These are phyloP conservation scores for Rhizopogon hawkerae DNA, from an alignment of 1,284 basidiomycete species.

Conservation along the genomic window DNA sequence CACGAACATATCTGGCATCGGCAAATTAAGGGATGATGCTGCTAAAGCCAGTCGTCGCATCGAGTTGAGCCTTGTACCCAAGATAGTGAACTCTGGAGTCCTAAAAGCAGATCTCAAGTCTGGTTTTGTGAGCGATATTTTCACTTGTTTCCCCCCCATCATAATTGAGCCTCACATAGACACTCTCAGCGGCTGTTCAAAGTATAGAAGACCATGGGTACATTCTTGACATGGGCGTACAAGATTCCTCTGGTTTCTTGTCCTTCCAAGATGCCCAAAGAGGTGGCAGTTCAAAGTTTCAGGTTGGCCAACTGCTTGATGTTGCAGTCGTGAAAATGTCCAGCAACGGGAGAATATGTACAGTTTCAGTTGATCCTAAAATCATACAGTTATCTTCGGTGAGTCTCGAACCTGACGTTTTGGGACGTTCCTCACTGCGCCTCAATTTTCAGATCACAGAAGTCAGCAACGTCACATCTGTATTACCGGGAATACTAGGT, in stretches of 20 bases:
- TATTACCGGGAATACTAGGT: slow-evolving; percentile 86
- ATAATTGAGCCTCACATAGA: slow-evolving; percentile 32
- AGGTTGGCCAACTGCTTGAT: slow-evolving; percentile 60
- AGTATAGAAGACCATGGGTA: slow-evolving; percentile 95
- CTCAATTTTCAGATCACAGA: slow-evolving; percentile 50
- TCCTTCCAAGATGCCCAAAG: slow-evolving; percentile 58
- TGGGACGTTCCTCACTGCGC: slow-evolving; percentile 9
- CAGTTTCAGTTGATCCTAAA: slow-evolving; percentile 44
- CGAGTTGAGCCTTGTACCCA: slow-evolving; percentile 84
- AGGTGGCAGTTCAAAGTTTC: slow-evolving; percentile 41
- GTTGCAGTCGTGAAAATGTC: slow-evolving; percentile 57
- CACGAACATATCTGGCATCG: slow-evolving; percentile 48
- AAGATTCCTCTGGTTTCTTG: slow-evolving; percentile 71
- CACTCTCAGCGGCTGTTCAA: slow-evolving; percentile 70
- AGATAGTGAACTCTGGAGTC: slow-evolving; percentile 79
- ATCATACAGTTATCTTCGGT: slow-evolving; percentile 47
- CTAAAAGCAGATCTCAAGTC: slow-evolving; percentile 68
- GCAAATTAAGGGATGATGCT: slow-evolving; percentile 55
- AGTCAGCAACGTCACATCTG: slow-evolving; percentile 70
- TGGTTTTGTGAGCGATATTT: slow-evolving; percentile 55
- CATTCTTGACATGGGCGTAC: slow-evolving; percentile 77
- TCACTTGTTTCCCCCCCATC: slow-evolving; percentile 4
- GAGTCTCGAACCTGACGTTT: slow-evolving; percentile 20
- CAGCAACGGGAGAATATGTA: slow-evolving; percentile 64
- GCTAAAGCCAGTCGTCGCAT: slow-evolving; percentile 68